These are phyloP conservation scores for Aleurites moluccanus DNA, from an alignment of 441 rosid species.

Conservation along the genomic window DNA sequence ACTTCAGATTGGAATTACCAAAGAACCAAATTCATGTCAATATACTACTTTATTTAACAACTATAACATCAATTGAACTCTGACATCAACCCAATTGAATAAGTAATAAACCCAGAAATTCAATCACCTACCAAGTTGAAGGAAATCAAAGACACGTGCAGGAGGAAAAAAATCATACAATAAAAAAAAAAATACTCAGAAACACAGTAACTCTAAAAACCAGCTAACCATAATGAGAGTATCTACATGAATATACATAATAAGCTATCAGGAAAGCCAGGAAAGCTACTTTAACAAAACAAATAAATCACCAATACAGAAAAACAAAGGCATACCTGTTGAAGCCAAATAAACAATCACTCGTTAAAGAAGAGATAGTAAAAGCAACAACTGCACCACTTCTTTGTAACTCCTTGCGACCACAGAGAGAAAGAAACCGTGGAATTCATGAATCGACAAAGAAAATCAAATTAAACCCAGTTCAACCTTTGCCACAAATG, in stretches of 20 bases:
- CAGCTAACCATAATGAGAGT: not conserved
- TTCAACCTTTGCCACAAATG: constrained; percentile 28
- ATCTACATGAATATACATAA: not conserved
- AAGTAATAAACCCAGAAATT: constrained; percentile 15
- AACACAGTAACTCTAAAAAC: not conserved
- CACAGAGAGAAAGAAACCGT: constrained; percentile 22
- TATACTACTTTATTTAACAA: not conserved
- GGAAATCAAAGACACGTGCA: not conserved
- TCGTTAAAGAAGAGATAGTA: constrained; percentile 28
- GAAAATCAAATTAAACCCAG: constrained; percentile 26
- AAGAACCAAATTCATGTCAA: constrained; percentile 13
- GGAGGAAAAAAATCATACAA: not conserved
- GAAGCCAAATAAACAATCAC: constrained; percentile 21
- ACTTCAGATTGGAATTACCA: constrained; percentile 25
- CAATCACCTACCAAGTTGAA: not conserved
- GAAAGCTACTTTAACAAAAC: not conserved
- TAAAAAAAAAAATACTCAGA: not conserved
- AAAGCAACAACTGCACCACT: constrained; percentile 34
- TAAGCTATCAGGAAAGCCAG: too few species aligned
- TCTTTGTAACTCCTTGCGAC: constrained; percentile 31
- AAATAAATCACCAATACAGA: constrained; percentile 2
- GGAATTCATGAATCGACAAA: constrained; percentile 30
- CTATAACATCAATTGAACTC: not conserved
- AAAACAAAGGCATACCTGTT: constrained; percentile 24
- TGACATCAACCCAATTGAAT: not conserved